These are phyloP conservation scores for Aspergillus texensis DNA, from an alignment of 2,329 filamentous ascomycete species.

Conservation along the genomic window DNA sequence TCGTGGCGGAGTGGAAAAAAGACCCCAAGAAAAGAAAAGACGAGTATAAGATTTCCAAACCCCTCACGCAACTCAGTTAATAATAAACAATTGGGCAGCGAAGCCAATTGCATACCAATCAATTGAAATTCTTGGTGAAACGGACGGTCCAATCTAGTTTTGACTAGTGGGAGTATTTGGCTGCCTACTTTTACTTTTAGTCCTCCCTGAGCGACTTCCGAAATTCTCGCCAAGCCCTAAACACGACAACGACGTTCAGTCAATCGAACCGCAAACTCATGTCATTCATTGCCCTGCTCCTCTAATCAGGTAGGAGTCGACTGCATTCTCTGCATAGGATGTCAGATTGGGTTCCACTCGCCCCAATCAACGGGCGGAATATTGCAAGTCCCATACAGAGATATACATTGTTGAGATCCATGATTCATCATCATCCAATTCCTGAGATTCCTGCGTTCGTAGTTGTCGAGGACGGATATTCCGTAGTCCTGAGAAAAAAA, in stretches of 20 bases:
- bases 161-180: neutral
- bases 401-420: conserved; percentile 1
- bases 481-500: neutral
- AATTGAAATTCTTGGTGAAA: conserved; percentile 1
- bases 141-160: conserved; percentile 2
- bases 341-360: neutral
- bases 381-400: neutral
- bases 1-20: neutral
- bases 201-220: neutral
- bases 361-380: neutral
- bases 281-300: neutral
- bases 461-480: neutral
- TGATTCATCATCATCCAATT: neutral
- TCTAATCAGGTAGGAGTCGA: too few species aligned
- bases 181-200: neutral
- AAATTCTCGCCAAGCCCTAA: neutral
- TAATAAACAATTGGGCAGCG: neutral
- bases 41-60: too few species aligned
- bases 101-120: neutral
- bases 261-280: neutral
- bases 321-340: neutral
- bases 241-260: neutral
- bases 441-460: neutral
- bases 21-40: neutral
- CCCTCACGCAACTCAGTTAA: too few species aligned